Conservation (phyloP, 2,329 filamentous ascomycete genomes). For the Claviceps purpurea region DNA sequence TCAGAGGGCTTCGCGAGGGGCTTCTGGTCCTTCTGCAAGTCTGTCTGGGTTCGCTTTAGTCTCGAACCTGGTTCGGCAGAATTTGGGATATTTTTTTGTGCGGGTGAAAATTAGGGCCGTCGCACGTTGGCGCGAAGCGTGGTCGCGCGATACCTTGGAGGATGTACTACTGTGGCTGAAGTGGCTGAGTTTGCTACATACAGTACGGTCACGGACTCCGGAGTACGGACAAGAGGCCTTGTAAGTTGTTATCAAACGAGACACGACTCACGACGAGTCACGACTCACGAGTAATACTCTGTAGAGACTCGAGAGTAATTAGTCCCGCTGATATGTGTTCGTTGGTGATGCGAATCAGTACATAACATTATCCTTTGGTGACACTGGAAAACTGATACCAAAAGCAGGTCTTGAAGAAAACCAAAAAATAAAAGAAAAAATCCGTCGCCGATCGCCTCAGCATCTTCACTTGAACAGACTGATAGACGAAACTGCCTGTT, state of each 20-base stretch:
- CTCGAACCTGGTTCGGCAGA: constrained; percentile 14
- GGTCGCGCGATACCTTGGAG: constrained; percentile 3
- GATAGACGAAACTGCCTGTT: neutral
- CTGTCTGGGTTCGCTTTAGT: constrained; percentile 9
- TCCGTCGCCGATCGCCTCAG: too few species aligned
- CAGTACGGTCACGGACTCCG: too few species aligned
- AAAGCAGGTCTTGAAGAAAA: neutral
- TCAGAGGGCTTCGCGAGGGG: constrained; percentile 13
- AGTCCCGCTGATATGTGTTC: too few species aligned
- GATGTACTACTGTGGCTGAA: neutral
- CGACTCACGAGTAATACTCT: too few species aligned
- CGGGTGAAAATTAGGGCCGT: constrained; percentile 39
- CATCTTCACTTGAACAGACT: neutral
- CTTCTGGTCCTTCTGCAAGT: constrained; percentile 15
- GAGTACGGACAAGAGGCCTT: neutral
- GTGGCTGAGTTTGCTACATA: too few species aligned
- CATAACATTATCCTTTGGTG: neutral
- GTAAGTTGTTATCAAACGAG: neutral
- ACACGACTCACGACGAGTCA: neutral
- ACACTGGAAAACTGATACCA: neutral
- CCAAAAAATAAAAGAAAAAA: too few species aligned
- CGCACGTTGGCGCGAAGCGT: neutral
- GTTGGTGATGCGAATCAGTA: too few species aligned
- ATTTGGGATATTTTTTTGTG: constrained; percentile 34
- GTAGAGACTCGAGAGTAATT: too few species aligned